These are phyloP conservation scores for Crucibulum laeve DNA, from an alignment of 768 basidiomycete species.

Conservation along the genomic window DNA sequence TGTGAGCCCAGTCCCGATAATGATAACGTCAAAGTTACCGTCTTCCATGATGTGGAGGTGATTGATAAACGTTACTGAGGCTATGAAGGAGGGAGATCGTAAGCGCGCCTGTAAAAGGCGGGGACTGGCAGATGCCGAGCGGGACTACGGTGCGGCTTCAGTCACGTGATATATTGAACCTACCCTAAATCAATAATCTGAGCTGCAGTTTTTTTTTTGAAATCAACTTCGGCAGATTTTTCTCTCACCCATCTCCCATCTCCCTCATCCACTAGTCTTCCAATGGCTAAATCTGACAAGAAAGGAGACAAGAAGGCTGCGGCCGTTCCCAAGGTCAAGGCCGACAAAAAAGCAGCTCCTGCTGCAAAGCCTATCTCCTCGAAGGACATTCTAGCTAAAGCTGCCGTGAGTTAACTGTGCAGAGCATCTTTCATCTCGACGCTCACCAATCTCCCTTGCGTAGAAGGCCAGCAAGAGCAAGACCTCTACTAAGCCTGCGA, in stretches of 20 bases:
- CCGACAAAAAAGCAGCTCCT: constrained; percentile 24
- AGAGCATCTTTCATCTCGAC: constrained; percentile 2
- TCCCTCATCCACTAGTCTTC: constrained; percentile 13
- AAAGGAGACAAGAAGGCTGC: constrained; percentile 36
- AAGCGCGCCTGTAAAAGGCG: no score
- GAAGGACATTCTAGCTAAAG: constrained; percentile 26
- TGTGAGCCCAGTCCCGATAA: constrained; percentile 76
- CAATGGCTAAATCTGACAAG: constrained; percentile 48
- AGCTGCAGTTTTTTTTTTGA: constrained; percentile 20
- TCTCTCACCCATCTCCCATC: constrained; percentile 5
- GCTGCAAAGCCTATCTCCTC: constrained; percentile 14
- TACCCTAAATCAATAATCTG: constrained; percentile 26
- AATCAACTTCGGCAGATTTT: constrained; percentile 12
- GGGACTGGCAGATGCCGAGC: no score
- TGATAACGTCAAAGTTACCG: constrained; percentile 56
- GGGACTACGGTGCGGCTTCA: neutral
- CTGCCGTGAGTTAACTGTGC: constrained; percentile 20
- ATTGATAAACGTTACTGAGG: no score
- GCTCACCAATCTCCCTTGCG: neutral
- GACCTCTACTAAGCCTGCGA: constrained; percentile 19
- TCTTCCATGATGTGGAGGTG: constrained; percentile 35
- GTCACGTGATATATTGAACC: constrained; percentile 18
- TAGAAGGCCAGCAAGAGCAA: constrained; percentile 9
- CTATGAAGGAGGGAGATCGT: no score
- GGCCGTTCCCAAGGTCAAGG: constrained; percentile 20